Base-by-base conservation (phyloP, 345 rosid genomes). In the Chamaenerion angustifolium region DNA sequence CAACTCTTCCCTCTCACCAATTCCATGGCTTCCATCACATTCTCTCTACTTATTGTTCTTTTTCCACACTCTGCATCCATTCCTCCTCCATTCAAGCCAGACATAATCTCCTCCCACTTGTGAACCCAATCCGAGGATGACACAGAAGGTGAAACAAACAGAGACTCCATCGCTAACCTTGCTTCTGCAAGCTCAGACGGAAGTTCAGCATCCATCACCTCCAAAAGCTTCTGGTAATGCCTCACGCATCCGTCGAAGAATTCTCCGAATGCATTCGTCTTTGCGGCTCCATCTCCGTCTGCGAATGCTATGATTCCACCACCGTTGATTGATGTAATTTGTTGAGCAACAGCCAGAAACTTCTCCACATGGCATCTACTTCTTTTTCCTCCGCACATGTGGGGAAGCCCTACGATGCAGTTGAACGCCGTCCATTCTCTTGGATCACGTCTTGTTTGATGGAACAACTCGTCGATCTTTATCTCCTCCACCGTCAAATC, bases 331-430 rank as follows among this genome's bases (percentile, higher is more conserved):
- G 48, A 46, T 12, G 66, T 10, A 31, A 54, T 14, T 15, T 61
- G 69, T 35, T 64, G 43, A 37, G 80, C 71, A 12, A 52, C 40
- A 0, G 40, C 52, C 6, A 73, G 51, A 56, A 79, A 79, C 40
- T 67, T 64, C 4, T 52, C 48, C 10, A 63, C 77, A 5, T 42
- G 18, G 37, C 37, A 31, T 37, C 52, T 69, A 54, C 69, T 65
- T 25, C 61, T 69, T 43, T 57, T 67, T 12, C 21, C 56, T 21
- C 68, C 64, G 4, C 74, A 75, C 67, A 67, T 67, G 37, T 79
- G 81, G 10, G 81, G 85, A 25, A 76, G 58, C 8, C 75, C 76
- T 12, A 57, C 51, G 82, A 79, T 69, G 56, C 72, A 67, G 52
- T 73, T 71, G 45, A 76, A 73, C 12, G 56, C 79, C 16, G 64